phyloP scores from a whole-genome alignment of 352 stramenopile species.

The Pythium rhizo-oryzae region DNA sequence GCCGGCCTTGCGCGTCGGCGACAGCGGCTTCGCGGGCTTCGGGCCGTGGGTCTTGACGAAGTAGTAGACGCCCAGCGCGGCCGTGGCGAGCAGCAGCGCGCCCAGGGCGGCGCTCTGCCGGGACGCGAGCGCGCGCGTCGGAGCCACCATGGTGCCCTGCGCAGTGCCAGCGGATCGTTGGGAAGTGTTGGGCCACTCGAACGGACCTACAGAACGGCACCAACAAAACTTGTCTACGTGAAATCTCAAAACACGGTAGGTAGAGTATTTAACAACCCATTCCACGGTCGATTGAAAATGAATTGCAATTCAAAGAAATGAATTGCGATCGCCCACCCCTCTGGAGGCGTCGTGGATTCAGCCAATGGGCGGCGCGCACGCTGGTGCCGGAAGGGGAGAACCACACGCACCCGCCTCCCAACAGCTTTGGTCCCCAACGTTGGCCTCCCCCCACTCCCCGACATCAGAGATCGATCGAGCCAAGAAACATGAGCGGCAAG shows the following conservation, averaged over 20 bases:
- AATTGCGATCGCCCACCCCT: slow-evolving; percentile 1
- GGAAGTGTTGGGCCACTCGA: slow-evolving; percentile 1
- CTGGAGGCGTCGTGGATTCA: slow-evolving; percentile 9
- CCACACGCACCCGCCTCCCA: slow-evolving; percentile 15
- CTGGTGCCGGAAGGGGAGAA: slow-evolving; percentile 22
- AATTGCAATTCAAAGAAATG: slow-evolving; percentile 28
- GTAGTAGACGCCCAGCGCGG: slow-evolving; percentile 50
- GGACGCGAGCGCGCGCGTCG: not conserved
- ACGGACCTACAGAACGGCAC: slow-evolving; percentile 7
- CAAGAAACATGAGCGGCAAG: slow-evolving; percentile 63
- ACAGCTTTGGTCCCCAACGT: not conserved
- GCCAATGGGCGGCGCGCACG: slow-evolving; percentile 15
- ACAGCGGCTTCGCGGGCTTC: slow-evolving; percentile 13
- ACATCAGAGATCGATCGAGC: slow-evolving; percentile 14
- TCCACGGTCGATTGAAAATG: slow-evolving; percentile 13
- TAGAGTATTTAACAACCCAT: not conserved
- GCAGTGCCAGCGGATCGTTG: slow-evolving; percentile 1
- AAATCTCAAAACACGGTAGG: slow-evolving; percentile 16
- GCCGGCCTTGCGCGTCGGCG: slow-evolving; percentile 14
- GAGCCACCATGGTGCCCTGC: slow-evolving; percentile 25
- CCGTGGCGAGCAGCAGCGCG: slow-evolving; percentile 51
- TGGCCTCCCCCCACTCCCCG: too few relatives aligned
- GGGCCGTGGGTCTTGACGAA: slow-evolving; percentile 32
- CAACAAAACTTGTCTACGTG: slow-evolving; percentile 14
- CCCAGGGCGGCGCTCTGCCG: slow-evolving; percentile 39